phyloP scores from a whole-genome alignment of 108 stramenopile genomes.

The Nannochloropsis oceanica region DNA sequence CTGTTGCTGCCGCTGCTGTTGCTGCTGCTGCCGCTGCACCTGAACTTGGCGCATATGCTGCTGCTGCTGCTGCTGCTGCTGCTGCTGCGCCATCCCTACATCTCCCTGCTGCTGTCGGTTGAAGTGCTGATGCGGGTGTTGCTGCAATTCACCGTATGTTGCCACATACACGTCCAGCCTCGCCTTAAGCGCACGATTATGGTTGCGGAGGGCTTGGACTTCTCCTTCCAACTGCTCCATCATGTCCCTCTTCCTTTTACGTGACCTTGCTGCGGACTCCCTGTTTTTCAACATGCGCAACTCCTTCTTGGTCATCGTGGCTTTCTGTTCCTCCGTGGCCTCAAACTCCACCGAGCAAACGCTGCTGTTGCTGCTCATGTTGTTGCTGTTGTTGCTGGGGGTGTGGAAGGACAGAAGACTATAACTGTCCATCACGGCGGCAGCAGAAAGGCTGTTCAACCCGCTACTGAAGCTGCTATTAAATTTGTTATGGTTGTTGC shows the following conservation, averaged over 20 bases:
- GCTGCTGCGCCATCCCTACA: too few relatives aligned
- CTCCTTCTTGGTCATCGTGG: neutral
- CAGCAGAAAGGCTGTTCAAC: neutral
- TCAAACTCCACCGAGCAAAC: neutral
- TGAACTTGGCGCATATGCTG: too few relatives aligned
- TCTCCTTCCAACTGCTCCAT: neutral
- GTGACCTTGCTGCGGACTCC: neutral
- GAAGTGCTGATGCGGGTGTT: too few relatives aligned
- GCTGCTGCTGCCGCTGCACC: too few relatives aligned
- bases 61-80: too few relatives aligned
- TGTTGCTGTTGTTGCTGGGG: neutral
- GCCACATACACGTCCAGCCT: neutral
- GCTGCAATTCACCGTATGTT: neutral
- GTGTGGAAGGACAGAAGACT: too few relatives aligned
- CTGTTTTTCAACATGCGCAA: neutral
- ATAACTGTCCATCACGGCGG: neutral
- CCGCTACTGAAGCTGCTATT: neutral
- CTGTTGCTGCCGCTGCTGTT: too few relatives aligned
- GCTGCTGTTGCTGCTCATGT: neutral
- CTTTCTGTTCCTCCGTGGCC: neutral
- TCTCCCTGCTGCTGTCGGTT: too few relatives aligned
- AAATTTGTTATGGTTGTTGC: neutral
- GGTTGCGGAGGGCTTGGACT: neutral
- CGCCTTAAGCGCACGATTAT: neutral
- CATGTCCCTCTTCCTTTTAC: neutral